Conservation (phyloP, 768 basidiomycete species). For the Royoungia palumana region DNA sequence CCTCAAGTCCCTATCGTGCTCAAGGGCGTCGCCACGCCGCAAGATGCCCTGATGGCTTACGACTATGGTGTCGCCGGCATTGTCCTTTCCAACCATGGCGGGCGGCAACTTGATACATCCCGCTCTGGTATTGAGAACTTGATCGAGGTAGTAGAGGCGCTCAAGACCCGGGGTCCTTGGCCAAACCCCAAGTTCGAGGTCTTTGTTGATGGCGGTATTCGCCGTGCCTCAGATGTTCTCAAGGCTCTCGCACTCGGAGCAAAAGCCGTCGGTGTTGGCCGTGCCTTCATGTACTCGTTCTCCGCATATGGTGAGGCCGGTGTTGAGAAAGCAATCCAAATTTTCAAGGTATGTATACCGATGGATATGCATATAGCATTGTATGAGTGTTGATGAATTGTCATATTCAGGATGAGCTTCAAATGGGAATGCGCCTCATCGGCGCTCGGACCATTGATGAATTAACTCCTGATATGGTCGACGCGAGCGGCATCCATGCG, state of each 20-base stretch:
- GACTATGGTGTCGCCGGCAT: slow-evolving; percentile 67
- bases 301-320: slow-evolving; percentile 84
- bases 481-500: slow-evolving; percentile 46
- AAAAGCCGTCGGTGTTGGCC: slow-evolving; percentile 74
- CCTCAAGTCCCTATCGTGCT: slow-evolving; percentile 76
- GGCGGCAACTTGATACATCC: slow-evolving; percentile 69
- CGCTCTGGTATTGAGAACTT: slow-evolving; percentile 83
- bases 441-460: slow-evolving; percentile 79
- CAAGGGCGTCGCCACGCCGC: slow-evolving; percentile 79
- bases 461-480: slow-evolving; percentile 81
- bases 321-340: slow-evolving; percentile 77
- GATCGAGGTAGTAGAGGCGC: slow-evolving; percentile 70
- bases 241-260: slow-evolving; percentile 84
- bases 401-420: slow-evolving; percentile 74
- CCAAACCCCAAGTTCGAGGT: slow-evolving; percentile 78
- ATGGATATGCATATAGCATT: slow-evolving; percentile 33
- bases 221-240: slow-evolving; percentile 81
- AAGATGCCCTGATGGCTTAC: slow-evolving; percentile 81
- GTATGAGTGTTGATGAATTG: slow-evolving; percentile 42
- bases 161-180: slow-evolving; percentile 66
- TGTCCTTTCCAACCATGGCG: slow-evolving; percentile 79
- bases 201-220: slow-evolving; percentile 90
- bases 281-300: slow-evolving; percentile 83
- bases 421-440: slow-evolving; percentile 93
- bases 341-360: slow-evolving; percentile 54